These are phyloP conservation scores for Globisporangium canariense DNA, from an alignment of 352 stramenopile genomes.

Conservation along the genomic window DNA sequence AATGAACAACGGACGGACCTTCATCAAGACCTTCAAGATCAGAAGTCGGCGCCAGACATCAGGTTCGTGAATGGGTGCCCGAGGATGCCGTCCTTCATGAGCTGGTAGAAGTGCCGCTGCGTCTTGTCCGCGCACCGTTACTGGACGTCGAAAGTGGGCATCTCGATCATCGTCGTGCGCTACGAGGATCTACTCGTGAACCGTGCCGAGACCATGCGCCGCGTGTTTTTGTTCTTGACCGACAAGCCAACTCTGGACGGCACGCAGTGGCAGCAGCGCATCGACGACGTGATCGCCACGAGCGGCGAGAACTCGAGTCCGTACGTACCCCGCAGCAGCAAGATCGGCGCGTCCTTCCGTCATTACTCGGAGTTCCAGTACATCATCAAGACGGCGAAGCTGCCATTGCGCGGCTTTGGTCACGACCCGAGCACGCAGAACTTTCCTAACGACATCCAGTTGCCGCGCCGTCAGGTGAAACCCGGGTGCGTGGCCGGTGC, in stretches of 20 bases:
- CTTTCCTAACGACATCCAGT: constrained; percentile 63
- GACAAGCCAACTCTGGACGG: constrained; percentile 60
- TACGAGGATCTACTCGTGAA: constrained; percentile 91
- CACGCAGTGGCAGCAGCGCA: constrained; percentile 73
- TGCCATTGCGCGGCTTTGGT: constrained; percentile 81
- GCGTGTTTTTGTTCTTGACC: constrained; percentile 78
- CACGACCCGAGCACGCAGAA: constrained; percentile 80
- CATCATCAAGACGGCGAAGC: constrained; percentile 70
- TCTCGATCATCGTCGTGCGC: constrained; percentile 89
- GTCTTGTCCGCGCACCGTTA: constrained; percentile 44
- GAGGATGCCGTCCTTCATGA: too few species aligned
- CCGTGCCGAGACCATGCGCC: constrained; percentile 68
- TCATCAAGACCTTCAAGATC: too few species aligned
- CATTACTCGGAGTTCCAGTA: constrained; percentile 84
- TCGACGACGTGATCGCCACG: constrained; percentile 53
- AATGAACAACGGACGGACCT: too few species aligned
- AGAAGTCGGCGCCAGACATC: too few species aligned
- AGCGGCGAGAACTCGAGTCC: constrained; percentile 61
- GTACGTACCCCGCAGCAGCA: constrained; percentile 82
- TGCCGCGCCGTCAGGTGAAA: constrained; percentile 83
- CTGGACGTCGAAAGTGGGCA: constrained; percentile 85
- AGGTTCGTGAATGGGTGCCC: too few species aligned
- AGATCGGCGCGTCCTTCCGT: constrained; percentile 80
- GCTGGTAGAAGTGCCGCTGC: too few species aligned
- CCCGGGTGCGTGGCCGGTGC: constrained; percentile 42